phyloP scores from a whole-genome alignment of 1,139 yeast species.

The Geotrichum macrosporum region DNA sequence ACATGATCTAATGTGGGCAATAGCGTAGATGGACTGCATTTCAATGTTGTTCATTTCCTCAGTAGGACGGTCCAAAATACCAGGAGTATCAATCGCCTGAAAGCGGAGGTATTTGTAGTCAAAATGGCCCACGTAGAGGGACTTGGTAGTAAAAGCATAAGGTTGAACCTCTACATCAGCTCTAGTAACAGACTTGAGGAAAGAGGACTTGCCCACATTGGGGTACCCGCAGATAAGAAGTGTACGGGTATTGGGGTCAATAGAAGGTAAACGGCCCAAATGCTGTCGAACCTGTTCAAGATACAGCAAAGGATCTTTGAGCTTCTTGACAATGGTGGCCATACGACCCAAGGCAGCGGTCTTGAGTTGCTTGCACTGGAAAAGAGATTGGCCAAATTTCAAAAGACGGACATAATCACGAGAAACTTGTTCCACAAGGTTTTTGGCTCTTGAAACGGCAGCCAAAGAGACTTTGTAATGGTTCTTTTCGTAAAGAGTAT shows the following conservation, averaged over 20 bases:
- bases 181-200: conserved; percentile 85
- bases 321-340: conserved; percentile 95
- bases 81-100: conserved; percentile 99
- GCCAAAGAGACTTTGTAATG: conserved; percentile 98
- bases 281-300: conserved; percentile 99
- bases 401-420: conserved; percentile 90
- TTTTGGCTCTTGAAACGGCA: conserved; percentile 88
- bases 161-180: conserved; percentile 99
- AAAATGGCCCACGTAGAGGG: conserved; percentile 92
- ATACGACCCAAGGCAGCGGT: conserved; percentile 98
- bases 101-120: conserved; percentile 95
- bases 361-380: conserved; percentile 97
- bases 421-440: conserved; percentile 90
- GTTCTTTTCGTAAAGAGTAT: conserved; percentile 93
- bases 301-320: conserved; percentile 88
- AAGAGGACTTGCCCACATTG: conserved; percentile 96
- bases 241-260: conserved; percentile 98
- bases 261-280: conserved; percentile 95
- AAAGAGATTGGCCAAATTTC: conserved; percentile 94
- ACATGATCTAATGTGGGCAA: conserved; percentile 96
- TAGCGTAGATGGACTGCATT: conserved; percentile 98
- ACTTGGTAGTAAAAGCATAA: conserved; percentile 95
- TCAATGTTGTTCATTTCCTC: conserved; percentile 99
- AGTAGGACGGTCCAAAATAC: conserved; percentile 96
- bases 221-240: conserved; percentile 97